phyloP scores from a whole-genome alignment of 306 rosid genomes.

The Crotalaria pallida region DNA sequence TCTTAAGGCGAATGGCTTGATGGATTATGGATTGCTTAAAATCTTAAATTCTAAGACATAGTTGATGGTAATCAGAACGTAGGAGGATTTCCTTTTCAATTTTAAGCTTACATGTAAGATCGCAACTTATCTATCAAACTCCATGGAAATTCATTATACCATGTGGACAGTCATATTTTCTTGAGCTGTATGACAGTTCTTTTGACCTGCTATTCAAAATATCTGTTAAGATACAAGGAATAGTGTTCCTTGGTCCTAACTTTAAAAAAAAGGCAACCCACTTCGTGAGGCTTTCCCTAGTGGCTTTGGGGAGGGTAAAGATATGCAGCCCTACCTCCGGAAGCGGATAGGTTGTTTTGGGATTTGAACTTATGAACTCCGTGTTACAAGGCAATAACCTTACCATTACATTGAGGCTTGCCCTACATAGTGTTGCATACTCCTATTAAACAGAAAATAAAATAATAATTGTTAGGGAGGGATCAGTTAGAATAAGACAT shows the following conservation, averaged over 20 bases:
- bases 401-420: too few relatives aligned
- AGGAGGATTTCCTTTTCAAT: neutral
- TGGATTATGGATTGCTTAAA: neutral
- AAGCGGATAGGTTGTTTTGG: too few relatives aligned
- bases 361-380: too few relatives aligned
- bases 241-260: neutral
- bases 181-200: neutral
- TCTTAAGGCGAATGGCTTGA: neutral
- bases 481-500: too few relatives aligned
- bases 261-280: too few relatives aligned
- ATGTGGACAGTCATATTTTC: neutral
- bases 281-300: too few relatives aligned
- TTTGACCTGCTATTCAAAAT: slow-evolving; percentile 9
- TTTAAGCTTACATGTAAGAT: slow-evolving; percentile 7
- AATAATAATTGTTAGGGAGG: too few relatives aligned
- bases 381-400: too few relatives aligned
- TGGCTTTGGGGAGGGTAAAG: too few relatives aligned
- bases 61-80: neutral
- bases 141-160: neutral
- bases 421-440: too few relatives aligned
- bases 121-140: neutral
- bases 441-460: too few relatives aligned
- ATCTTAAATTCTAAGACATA: neutral
- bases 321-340: too few relatives aligned
- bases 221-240: neutral